Base-by-base conservation (phyloP, 2,329 filamentous ascomycete genomes). In the Penicillium sumatraense region DNA sequence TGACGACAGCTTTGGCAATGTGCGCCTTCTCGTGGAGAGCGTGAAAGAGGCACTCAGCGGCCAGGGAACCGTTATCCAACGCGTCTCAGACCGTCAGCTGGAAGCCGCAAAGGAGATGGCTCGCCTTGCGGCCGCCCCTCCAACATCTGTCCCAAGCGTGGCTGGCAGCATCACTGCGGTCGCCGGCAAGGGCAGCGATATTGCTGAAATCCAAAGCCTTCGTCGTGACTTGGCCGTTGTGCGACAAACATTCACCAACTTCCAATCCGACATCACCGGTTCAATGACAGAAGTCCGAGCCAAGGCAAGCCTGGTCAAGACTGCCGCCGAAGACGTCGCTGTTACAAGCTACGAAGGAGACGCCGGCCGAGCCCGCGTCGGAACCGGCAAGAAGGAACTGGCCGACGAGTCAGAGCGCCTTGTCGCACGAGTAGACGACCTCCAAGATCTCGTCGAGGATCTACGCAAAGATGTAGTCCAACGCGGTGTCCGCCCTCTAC, bases 371-470 rank as follows among this genome's bases (percentile, higher is more conserved):
- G 82, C 86, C 8, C 95, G 97, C 68, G 91, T 99, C 62, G 88
- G 89, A 62, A 84, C 82, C 31, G 93, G 93, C 46, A 96, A 96
- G 72, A 96, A 96, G 75, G 85, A 88, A 56, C 85, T 99, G 57
- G 90, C 89, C 48, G 82, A 88, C 23, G 93, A 98, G 71, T 96
- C 91, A 0, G 93, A 98, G 73, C 88, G 87, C 59, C 87, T 99
- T 53, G 93, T 99, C 62, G 89, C 86, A 64, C 89, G 91, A 69
- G 95, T 99, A 10, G 95, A 99, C 70, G 93, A 98, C 69, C 83
- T 99, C n/a, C 95, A 98, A 76, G 95, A 99, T 73, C 81, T 95
- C 51, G 91, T 99, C 18, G 95, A 99, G 74, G 95, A 99, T 71
- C 83, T 99, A 40, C 91, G 95, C 58, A 98, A 99, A 78, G 95